A percentile compares a stretch with the other conserved stretches of the same genome.
Evolutionary conservation across 1,284 basidiomycete species (phyloP).

Genomic region (Coriolopsis trogii): DNA sequence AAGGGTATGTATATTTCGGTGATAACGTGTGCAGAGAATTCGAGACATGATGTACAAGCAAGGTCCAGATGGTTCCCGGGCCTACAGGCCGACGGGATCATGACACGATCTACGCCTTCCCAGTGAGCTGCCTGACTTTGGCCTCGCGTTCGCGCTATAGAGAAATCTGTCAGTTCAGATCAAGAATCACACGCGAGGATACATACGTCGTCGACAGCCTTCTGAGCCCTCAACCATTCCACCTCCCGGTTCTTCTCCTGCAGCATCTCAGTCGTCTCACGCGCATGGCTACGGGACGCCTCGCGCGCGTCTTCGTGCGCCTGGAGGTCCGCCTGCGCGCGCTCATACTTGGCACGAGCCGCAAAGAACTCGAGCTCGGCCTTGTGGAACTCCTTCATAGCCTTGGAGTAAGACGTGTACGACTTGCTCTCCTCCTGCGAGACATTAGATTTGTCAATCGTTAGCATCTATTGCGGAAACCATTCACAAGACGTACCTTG

Average conservation of each 20-base stretch:
- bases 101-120: slow-evolving; percentile 22
- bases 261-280: slow-evolving; percentile 49
- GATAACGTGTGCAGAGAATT: neutral
- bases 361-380: slow-evolving; percentile 50
- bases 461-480: neutral
- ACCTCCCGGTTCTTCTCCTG: slow-evolving; percentile 58
- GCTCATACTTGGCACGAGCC: slow-evolving; percentile 50
- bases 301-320: slow-evolving; percentile 49
- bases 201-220: slow-evolving; percentile 52
- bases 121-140: slow-evolving; percentile 42
- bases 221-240: slow-evolving; percentile 49
- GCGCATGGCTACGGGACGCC: slow-evolving; percentile 44
- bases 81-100: neutral
- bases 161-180: neutral
- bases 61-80: too few species aligned
- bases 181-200: neutral
- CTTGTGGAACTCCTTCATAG: slow-evolving; percentile 48
- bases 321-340: slow-evolving; percentile 45
- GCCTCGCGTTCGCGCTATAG: slow-evolving; percentile 45
- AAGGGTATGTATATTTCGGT: too few species aligned
- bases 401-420: slow-evolving; percentile 46
- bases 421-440: slow-evolving; percentile 50
- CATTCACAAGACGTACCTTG: slow-evolving; percentile 44
- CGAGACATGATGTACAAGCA: too few species aligned
- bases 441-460: too few species aligned